Evolutionary conservation across 192 early-diverging fungal species (phyloP).

Genomic region (Podila horticola): DNA sequence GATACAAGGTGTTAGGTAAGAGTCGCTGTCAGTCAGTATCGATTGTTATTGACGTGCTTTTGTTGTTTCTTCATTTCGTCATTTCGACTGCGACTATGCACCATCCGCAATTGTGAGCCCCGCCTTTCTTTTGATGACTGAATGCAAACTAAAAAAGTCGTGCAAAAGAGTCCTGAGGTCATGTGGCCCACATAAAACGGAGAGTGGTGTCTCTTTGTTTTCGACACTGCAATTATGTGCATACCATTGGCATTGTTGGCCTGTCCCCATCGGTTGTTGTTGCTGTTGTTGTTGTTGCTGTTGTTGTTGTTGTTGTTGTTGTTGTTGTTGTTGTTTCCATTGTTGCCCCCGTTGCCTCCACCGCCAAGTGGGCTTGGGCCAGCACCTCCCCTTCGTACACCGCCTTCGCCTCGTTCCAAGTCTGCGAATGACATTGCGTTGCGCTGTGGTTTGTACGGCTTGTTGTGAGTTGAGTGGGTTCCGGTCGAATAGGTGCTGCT

Average conservation of each 20-base stretch:
- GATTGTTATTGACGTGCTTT: background rate
- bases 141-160: no score
- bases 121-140: no score
- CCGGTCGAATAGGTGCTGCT: background rate
- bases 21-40: background rate
- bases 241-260: no score
- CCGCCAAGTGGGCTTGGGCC: conserved; percentile 18
- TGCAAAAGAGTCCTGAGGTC: no score
- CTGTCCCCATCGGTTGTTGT: conserved; percentile 8
- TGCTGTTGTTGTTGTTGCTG: conserved; percentile 8
- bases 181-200: no score
- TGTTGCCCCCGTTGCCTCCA: background rate
- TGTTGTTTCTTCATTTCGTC: no score
- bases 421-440: conserved; percentile 72
- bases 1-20: background rate
- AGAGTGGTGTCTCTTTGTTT: no score
- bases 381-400: conserved; percentile 1
- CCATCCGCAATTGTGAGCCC: no score
- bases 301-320: conserved; percentile 13
- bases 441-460: background rate
- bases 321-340: conserved; percentile 9
- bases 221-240: no score
- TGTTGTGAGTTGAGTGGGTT: background rate
- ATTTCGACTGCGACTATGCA: no score
- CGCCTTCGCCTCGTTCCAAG: conserved; percentile 62